Evolutionary conservation across 306 rosid species (phyloP).

Genomic region (Heteromeles arbutifolia): DNA sequence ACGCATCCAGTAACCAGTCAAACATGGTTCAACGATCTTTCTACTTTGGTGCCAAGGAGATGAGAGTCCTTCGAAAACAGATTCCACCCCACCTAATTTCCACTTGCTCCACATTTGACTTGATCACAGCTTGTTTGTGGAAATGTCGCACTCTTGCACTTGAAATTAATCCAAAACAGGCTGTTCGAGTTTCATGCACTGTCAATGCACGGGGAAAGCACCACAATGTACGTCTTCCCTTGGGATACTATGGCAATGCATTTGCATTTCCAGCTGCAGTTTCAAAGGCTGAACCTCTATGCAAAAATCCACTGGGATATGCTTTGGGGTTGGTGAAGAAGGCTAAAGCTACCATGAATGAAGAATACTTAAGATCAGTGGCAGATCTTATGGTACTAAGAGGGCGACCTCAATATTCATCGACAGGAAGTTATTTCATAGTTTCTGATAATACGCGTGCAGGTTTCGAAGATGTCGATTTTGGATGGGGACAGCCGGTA

Average conservation of each 20-base stretch:
- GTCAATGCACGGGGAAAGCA: neutral
- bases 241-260: conserved; percentile 30
- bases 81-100: neutral
- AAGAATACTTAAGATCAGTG: conserved; percentile 40
- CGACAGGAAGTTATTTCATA: neutral
- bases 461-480: conserved; percentile 11
- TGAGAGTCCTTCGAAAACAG: neutral
- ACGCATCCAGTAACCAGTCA: neutral
- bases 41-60: neutral
- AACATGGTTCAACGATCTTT: neutral
- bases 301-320: conserved; percentile 5
- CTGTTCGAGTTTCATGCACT: neutral
- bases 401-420: conserved; percentile 10
- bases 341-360: conserved; percentile 7
- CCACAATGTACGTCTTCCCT: neutral
- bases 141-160: conserved; percentile 4
- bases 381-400: conserved; percentile 28
- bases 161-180: neutral
- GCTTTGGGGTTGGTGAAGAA: conserved; percentile 23
- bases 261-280: neutral
- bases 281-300: neutral
- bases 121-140: conserved; percentile 17
- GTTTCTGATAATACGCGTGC: conserved; percentile 24
- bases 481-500: conserved; percentile 47
- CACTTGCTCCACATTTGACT: conserved; percentile 1